Evolutionary conservation across 179 eudicot genomes (phyloP).

Genomic region (Beta lomatogona): DNA sequence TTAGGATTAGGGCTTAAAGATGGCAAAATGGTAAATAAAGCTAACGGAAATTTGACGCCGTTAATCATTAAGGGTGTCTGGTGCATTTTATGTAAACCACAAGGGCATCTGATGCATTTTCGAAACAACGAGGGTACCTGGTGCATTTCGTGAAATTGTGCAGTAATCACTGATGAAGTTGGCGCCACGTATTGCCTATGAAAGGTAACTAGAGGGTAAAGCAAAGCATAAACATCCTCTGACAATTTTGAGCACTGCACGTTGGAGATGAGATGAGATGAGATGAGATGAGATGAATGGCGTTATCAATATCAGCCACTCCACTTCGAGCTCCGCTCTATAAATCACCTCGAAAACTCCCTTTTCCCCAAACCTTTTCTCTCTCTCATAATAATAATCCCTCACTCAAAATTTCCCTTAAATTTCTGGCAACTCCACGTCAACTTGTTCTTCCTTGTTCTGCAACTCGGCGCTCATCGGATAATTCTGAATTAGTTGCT

Average conservation of each 20-base stretch:
- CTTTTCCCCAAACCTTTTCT: not conserved
- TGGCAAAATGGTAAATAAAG: no score
- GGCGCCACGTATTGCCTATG: conserved; percentile 22
- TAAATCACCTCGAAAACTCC: not conserved
- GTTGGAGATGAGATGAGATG: not conserved
- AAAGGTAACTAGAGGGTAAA: not conserved
- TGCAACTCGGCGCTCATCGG: conserved; percentile 25
- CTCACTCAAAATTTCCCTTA: not conserved
- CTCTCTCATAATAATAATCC: conserved; percentile 11
- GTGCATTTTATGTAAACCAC: no score
- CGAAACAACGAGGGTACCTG: no score
- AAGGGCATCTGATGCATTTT: no score
- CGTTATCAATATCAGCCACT: not conserved
- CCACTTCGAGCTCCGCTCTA: not conserved
- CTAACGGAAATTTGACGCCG: no score
- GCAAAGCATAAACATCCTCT: not conserved
- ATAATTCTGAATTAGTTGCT: not conserved
- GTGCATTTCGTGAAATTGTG: no score
- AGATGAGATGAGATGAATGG: no score
- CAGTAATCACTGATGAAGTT: not conserved
- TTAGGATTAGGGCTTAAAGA: no score
- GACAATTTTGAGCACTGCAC: not conserved
- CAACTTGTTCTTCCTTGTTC: not conserved
- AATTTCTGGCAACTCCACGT: conserved; percentile 4
- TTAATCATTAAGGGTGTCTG: no score